Evolutionary conservation across 1,284 basidiomycete genomes (phyloP), one percentile per base, ranked within the genome.

Genomic region (Phellinidium pouzarii): DNA sequence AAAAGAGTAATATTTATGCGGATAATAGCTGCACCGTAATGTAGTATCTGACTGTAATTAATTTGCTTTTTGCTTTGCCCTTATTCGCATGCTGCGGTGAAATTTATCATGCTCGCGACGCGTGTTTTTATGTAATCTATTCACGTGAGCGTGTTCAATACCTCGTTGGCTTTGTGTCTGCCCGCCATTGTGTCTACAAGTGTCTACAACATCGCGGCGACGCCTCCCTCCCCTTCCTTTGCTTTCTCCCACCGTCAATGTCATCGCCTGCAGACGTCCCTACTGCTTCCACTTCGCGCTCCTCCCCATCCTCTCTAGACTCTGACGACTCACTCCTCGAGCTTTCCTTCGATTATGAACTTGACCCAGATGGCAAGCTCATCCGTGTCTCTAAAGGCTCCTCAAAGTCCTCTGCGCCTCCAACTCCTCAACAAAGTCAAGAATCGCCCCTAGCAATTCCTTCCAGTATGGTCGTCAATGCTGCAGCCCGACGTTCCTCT

Each of bases 341-440:
- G n/a, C 46, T 57, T 14, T 53, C 52, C 14, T 57, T 57, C 26
- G 55, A 53, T 25, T 57, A 57, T 42, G 44, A 47, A 31, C 17
- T 41, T 27, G 47, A 56, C 41, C 7, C 19, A 7, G 45, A 57
- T 17, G 55, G 55, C 47, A 49, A 50, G 23, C 43, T 57, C 31
- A 37, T 57, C 22, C 55, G 55, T 14, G 48, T 57, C 3, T 57
- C 55, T 12, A 57, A 57, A 41, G 52, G 48, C 27, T 49, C 44
- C 3, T 50, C 51, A 12, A 49, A 49, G 42, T 42, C 44, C 3
- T 53, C 47, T 4, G 11, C 55, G 26, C 51, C 55, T 8, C 52
- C 52, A 5, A 57, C 55, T n/a, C 55, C 55, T 1, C 55, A 46
- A 3, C 29, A 49, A 48, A 43, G 38, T 2, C 25, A 26, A 7